Conservation (phyloP, 345 rosid genomes). For the Trapa bicornis region DNA sequence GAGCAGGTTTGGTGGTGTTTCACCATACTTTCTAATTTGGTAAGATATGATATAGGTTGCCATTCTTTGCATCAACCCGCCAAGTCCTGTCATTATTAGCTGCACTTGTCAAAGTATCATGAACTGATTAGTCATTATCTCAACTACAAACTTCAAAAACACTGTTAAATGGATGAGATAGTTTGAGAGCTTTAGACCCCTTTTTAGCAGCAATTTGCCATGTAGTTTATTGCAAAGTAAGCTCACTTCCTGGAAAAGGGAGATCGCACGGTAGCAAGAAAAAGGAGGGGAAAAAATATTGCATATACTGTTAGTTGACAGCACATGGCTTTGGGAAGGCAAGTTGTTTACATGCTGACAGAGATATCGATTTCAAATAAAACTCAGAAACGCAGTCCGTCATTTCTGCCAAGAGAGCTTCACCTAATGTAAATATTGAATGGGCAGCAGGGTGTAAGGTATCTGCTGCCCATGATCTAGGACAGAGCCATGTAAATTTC, state of each 20-base stretch:
- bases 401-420: background rate
- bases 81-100: background rate
- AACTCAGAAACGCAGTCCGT: background rate
- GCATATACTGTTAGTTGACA: no score
- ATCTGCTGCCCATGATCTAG: no score
- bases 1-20: background rate
- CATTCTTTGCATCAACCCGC: conserved; percentile 1
- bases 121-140: background rate
- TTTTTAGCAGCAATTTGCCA: background rate
- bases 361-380: no score
- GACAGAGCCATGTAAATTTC: no score
- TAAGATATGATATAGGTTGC: background rate
- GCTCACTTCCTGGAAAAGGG: no score
- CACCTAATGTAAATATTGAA: background rate
- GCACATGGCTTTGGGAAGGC: no score
- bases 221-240: no score
- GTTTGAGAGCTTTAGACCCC: background rate
- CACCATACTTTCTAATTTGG: background rate
- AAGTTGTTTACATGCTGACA: no score
- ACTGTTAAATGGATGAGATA: background rate
- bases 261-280: no score
- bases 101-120: background rate
- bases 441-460: no score
- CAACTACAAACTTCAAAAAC: background rate
- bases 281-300: no score